Conservation (phyloP, 306 rosid species). For the Cucumis melo region DNA sequence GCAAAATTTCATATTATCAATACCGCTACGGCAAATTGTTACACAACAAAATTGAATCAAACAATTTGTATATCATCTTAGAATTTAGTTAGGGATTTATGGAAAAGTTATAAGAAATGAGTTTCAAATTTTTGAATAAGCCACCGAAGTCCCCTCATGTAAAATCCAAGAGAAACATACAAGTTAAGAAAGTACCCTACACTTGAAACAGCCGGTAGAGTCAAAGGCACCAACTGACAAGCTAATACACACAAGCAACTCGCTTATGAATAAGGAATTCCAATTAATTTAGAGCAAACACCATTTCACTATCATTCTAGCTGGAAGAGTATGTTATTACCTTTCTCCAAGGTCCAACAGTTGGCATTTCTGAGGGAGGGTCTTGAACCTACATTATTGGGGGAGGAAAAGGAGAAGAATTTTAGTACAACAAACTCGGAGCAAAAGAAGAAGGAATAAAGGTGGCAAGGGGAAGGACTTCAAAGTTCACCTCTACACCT, state of each 20-base stretch:
- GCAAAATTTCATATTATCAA: not conserved
- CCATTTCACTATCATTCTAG: not conserved
- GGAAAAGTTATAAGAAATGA: not conserved
- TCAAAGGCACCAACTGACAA: not conserved
- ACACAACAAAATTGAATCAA: not conserved
- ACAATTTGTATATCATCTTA: not conserved
- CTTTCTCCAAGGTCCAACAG: slow-evolving; percentile 99
- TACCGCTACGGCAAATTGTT: not conserved
- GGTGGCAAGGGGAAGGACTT: not conserved
- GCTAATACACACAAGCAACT: not conserved
- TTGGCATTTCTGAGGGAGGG: slow-evolving; percentile 56
- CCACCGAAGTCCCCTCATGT: not conserved
- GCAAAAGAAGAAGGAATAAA: not conserved
- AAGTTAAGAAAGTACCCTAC: not conserved
- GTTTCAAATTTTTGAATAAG: not conserved
- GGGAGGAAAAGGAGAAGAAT: not conserved
- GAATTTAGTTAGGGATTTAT: not conserved
- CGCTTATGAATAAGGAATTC: not conserved
- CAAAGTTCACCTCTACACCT: not conserved
- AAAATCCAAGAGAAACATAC: not conserved
- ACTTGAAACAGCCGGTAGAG: not conserved
- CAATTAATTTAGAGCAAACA: not conserved
- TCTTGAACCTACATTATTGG: slow-evolving; percentile 49
- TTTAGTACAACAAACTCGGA: not conserved
- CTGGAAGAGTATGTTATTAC: slow-evolving; percentile 19